These are phyloP conservation scores for Kregervanrija pseudodelftensis DNA, from an alignment of 805 yeast species.

Conservation along the genomic window DNA sequence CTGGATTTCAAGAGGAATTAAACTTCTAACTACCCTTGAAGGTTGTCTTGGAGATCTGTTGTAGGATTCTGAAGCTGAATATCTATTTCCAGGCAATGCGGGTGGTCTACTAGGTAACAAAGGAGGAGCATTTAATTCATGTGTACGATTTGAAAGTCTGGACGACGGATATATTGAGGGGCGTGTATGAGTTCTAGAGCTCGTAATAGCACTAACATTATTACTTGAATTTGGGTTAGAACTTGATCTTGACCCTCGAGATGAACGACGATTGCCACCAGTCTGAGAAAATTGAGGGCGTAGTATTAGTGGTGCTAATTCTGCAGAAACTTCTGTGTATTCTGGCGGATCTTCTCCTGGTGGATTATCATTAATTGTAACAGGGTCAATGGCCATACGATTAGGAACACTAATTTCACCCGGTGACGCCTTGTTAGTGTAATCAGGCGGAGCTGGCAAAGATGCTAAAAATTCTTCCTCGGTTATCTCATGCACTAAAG, in stretches of 20 bases:
- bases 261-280: slow-evolving; percentile 16
- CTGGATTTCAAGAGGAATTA: too few relatives aligned
- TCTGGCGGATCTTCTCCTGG: slow-evolving; percentile 31
- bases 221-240: too few relatives aligned
- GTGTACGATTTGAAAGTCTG: too few relatives aligned
- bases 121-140: too few relatives aligned
- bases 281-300: slow-evolving; percentile 24
- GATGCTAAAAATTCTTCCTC: slow-evolving; percentile 18
- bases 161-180: too few relatives aligned
- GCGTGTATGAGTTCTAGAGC: too few relatives aligned
- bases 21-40: too few relatives aligned
- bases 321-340: slow-evolving; percentile 28
- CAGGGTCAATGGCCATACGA: slow-evolving; percentile 21
- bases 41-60: too few relatives aligned
- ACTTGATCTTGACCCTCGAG: slow-evolving; percentile 1
- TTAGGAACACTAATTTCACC: slow-evolving; percentile 22
- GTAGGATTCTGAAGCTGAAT: too few relatives aligned
- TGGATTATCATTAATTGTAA: slow-evolving; percentile 16
- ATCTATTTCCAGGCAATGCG: too few relatives aligned
- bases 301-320: slow-evolving; percentile 11
- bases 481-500: slow-evolving; percentile 3
- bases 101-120: too few relatives aligned
- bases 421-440: slow-evolving; percentile 19
- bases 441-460: slow-evolving; percentile 26
- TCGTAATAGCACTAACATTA: too few relatives aligned